These are phyloP conservation scores for Apiospora arundinis DNA, from an alignment of 2,329 filamentous ascomycete species.

Conservation along the genomic window DNA sequence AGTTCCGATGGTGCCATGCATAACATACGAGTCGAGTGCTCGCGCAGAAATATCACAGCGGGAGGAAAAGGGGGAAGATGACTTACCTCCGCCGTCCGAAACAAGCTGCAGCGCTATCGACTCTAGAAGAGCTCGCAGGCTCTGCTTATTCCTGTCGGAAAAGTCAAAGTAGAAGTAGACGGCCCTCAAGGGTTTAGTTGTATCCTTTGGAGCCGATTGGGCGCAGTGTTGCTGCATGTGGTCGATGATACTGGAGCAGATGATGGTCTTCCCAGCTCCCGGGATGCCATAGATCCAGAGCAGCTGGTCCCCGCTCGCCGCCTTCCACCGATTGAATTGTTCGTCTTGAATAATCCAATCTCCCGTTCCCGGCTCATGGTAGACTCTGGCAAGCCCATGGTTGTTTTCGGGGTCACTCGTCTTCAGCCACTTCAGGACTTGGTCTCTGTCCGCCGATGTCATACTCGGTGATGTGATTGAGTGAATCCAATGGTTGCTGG, in stretches of 20 bases:
- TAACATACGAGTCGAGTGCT: not conserved
- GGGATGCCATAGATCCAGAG: not conserved
- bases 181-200: not conserved
- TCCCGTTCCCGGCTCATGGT: not conserved
- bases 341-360: not conserved
- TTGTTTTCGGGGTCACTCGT: constrained; percentile 11
- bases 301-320: not conserved
- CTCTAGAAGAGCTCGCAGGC: not conserved
- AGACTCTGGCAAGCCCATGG: not conserved
- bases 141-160: constrained; percentile 14
- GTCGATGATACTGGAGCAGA: not conserved
- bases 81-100: not conserved
- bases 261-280: not conserved
- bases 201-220: not conserved
- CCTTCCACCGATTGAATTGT: not conserved
- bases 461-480: not conserved
- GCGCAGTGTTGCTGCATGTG: not conserved
- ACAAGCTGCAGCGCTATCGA: not conserved
- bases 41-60: not conserved
- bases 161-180: constrained; percentile 16
- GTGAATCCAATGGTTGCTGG: not conserved
- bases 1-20: not conserved
- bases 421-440: not conserved
- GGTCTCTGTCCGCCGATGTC: not conserved
- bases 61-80: not conserved